Evolutionary conservation across 768 basidiomycete genomes (phyloP).

Genomic region (Mycena venus): DNA sequence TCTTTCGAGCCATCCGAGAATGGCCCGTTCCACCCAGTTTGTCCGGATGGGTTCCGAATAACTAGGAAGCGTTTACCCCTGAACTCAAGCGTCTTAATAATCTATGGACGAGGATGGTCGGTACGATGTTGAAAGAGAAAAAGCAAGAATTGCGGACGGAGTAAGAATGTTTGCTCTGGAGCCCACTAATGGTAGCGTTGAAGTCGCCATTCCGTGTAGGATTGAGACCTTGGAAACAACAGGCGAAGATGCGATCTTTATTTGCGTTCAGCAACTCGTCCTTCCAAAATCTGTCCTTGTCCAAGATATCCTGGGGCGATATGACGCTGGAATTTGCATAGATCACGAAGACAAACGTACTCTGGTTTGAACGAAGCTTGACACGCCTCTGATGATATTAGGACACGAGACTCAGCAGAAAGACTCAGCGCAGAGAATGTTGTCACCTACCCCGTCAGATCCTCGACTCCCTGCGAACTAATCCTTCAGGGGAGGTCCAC

Average conservation of each 20-base stretch:
- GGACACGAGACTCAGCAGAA: too few relatives aligned
- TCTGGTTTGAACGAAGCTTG: conserved; percentile 29
- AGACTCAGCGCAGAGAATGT: not conserved
- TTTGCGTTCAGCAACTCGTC: conserved; percentile 43
- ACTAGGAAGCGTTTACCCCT: conserved; percentile 46
- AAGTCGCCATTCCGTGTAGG: conserved; percentile 26
- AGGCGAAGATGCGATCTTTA: conserved; percentile 46
- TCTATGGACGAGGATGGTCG: too few relatives aligned
- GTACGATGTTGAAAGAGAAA: conserved; percentile 40
- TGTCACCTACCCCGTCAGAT: conserved; percentile 25
- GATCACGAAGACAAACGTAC: conserved; percentile 3
- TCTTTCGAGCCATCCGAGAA: conserved; percentile 48
- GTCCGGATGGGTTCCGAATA: conserved; percentile 48
- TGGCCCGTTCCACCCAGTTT: conserved; percentile 43
- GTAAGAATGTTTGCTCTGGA: conserved; percentile 42
- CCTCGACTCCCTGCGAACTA: conserved; percentile 18
- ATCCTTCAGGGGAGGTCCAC: not conserved
- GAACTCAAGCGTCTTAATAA: conserved; percentile 47
- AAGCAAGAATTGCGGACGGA: conserved; percentile 47
- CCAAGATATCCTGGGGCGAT: conserved; percentile 43
- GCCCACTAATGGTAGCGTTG: conserved; percentile 22
- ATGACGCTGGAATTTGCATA: not conserved
- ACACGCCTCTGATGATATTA: conserved; percentile 28
- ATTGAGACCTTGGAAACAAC: conserved; percentile 32
- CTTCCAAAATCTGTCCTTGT: conserved; percentile 47